Conservation (phyloP, 768 basidiomycete genomes). For the Suillus fuscotomentosus region DNA sequence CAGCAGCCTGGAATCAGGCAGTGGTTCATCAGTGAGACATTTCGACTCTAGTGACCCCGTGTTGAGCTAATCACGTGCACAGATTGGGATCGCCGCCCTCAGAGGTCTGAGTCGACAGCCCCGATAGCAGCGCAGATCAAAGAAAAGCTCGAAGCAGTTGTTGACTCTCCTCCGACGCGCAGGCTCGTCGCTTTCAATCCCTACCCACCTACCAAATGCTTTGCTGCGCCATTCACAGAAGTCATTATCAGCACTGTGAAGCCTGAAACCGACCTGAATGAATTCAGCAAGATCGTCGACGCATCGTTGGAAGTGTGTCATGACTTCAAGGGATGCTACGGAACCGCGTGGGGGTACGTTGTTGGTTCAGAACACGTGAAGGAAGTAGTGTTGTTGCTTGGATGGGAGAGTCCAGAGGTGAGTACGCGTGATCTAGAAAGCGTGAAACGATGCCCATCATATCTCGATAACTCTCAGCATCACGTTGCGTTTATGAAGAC, state of each 20-base stretch:
- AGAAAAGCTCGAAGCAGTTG: not conserved
- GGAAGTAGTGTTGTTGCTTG: slow-evolving; percentile 6
- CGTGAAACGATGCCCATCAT: not conserved
- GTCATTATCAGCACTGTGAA: not conserved
- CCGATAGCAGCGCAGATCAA: not conserved
- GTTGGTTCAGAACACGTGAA: slow-evolving; percentile 5
- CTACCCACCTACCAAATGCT: slow-evolving; percentile 4
- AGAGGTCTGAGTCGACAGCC: not conserved
- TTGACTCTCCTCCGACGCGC: not conserved
- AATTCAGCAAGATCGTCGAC: slow-evolving; percentile 1
- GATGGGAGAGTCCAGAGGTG: slow-evolving; percentile 1
- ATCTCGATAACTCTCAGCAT: not conserved
- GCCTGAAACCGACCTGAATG: slow-evolving; percentile 1
- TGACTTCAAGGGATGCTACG: not conserved
- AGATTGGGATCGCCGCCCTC: slow-evolving; percentile 1
- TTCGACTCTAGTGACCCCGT: not conserved
- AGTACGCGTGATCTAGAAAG: not conserved
- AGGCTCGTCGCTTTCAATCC: slow-evolving; percentile 7
- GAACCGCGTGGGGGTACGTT: slow-evolving; percentile 7
- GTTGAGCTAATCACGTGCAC: not conserved
- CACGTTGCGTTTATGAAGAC: not conserved
- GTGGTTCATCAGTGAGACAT: not conserved
- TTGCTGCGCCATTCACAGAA: slow-evolving; percentile 4
- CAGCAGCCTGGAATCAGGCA: slow-evolving; percentile 4
- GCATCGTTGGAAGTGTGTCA: not conserved